phyloP scores from a whole-genome alignment of 768 basidiomycete species.

The Suillus variegatus region DNA sequence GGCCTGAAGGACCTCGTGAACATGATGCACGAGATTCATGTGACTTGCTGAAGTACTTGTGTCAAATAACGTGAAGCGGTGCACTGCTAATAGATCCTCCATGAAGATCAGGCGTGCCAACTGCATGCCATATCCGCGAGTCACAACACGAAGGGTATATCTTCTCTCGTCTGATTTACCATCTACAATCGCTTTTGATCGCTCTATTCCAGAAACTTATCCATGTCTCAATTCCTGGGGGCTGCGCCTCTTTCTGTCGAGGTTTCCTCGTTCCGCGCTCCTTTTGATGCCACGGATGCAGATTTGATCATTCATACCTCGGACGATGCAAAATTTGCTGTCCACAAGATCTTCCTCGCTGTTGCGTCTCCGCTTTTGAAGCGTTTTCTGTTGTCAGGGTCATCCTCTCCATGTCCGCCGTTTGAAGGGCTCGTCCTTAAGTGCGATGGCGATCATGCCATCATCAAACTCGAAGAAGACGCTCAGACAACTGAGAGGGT shows the following conservation, averaged over 20 bases:
- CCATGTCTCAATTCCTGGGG: conserved; percentile 30
- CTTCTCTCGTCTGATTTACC: not conserved
- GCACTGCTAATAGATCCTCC: not conserved
- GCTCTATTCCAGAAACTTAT: not conserved
- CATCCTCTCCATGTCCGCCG: conserved; percentile 30
- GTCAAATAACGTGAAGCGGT: conserved; percentile 3
- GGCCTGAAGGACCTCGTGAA: not conserved
- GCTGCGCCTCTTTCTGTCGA: conserved; percentile 30
- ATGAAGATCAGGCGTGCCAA: conserved; percentile 8
- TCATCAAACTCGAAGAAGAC: conserved; percentile 36
- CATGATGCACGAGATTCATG: not conserved
- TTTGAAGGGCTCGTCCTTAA: conserved; percentile 26
- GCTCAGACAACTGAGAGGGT: conserved; percentile 31
- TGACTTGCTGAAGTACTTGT: not conserved
- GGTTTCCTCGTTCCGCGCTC: conserved; percentile 28
- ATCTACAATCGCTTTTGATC: conserved; percentile 1
- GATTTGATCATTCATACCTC: conserved; percentile 44
- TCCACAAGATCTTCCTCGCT: conserved; percentile 43
- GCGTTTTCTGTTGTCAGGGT: conserved; percentile 26
- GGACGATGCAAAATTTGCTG: conserved; percentile 44
- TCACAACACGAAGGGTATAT: not conserved
- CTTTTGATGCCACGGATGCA: conserved; percentile 41
- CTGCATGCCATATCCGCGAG: conserved; percentile 2
- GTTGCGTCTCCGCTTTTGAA: conserved; percentile 44
- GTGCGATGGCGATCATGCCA: conserved; percentile 25